Evolutionary conservation across 164 flowering plant genomes (phyloP).

Genomic region (Chimonanthus praecox): DNA sequence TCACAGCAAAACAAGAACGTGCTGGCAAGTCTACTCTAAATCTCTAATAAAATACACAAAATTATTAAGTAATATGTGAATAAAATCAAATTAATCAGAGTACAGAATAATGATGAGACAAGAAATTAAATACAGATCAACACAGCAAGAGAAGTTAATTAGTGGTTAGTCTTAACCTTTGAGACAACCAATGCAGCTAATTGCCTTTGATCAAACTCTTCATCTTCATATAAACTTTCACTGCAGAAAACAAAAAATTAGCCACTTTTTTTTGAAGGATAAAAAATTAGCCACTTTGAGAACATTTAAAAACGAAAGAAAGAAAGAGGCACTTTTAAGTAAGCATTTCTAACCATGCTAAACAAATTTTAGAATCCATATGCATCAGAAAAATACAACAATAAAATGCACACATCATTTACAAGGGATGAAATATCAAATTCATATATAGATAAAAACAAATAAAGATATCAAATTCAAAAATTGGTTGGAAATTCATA

Average conservation of each 20-base stretch:
- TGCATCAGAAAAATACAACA: background rate
- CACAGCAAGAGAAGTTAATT: background rate
- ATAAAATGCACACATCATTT: background rate
- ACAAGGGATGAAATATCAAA: background rate
- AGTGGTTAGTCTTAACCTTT: slow-evolving; percentile 14
- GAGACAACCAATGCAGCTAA: slow-evolving; percentile 33
- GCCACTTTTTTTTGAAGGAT: background rate
- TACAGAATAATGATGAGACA: too few relatives aligned
- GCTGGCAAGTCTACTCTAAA: too few relatives aligned
- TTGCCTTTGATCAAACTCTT: slow-evolving; percentile 25
- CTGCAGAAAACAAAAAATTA: slow-evolving; percentile 12
- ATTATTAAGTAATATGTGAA: too few relatives aligned
- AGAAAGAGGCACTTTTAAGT: background rate
- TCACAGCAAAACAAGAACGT: too few relatives aligned
- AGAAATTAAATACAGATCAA: background rate
- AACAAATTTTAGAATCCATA: background rate
- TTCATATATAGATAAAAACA: too few relatives aligned
- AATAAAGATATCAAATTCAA: background rate
- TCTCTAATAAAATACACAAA: too few relatives aligned
- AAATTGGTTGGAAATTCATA: background rate
- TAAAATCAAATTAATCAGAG: too few relatives aligned
- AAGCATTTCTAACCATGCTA: background rate
- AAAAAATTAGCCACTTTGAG: background rate
- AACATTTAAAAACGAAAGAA: background rate
- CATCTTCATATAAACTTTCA: slow-evolving; percentile 34